Conservation (phyloP, 768 basidiomycete genomes). For the Lactifluus echinatus region DNA sequence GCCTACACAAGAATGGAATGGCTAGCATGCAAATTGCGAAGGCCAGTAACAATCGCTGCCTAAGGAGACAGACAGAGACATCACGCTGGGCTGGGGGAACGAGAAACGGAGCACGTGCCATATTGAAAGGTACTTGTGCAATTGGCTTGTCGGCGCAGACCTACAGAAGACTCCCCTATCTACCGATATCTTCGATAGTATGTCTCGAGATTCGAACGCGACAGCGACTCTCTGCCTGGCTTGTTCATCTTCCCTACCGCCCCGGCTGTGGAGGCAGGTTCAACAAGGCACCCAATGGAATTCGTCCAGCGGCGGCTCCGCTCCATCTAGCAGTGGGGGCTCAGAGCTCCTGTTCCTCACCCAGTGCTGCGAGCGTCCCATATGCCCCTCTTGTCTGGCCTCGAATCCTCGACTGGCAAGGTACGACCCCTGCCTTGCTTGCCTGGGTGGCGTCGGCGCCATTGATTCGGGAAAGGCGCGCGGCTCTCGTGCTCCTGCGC, state of each 20-base stretch:
- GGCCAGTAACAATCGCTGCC: no score
- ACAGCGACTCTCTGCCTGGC: conserved; percentile 41
- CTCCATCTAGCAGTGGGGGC: not conserved
- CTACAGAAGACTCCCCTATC: not conserved
- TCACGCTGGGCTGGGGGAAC: no score
- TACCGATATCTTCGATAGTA: not conserved
- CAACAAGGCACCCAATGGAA: not conserved
- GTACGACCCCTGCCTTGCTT: conserved; percentile 67
- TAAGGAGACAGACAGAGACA: no score
- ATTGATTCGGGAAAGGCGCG: conserved; percentile 21
- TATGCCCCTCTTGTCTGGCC: conserved; percentile 50
- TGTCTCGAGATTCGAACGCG: not conserved
- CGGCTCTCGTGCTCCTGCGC: not conserved
- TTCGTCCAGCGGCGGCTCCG: not conserved
- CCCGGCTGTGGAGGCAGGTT: conserved; percentile 22
- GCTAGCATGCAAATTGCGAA: no score
- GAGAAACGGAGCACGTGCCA: no score
- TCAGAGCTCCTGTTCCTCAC: conserved; percentile 40
- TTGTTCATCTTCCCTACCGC: conserved; percentile 51
- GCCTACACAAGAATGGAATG: no score
- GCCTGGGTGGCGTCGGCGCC: conserved; percentile 49
- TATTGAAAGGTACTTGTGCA: no score
- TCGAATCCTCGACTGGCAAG: conserved; percentile 54
- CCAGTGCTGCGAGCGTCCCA: conserved; percentile 54
- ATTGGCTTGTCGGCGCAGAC: no score